Conservation (phyloP, 495 filamentous ascomycete genomes). For the Collariella sp. region DNA sequence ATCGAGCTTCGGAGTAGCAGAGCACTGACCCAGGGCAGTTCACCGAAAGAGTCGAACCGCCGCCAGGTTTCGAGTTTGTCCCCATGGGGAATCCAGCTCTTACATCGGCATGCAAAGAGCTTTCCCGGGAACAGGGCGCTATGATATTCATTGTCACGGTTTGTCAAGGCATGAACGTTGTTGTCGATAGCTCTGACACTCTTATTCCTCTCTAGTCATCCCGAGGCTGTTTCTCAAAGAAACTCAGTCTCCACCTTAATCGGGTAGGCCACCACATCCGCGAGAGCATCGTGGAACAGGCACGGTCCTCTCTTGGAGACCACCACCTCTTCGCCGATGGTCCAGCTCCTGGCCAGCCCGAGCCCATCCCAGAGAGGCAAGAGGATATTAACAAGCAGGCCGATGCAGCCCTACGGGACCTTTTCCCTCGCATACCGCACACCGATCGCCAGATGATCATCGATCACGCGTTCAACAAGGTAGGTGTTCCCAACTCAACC, state of each 20-base stretch:
- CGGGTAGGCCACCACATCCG: conserved; percentile 73
- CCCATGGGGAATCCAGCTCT: conserved; percentile 71
- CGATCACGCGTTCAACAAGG: conserved; percentile 75
- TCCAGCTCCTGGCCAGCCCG: conserved; percentile 27
- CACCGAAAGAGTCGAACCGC: conserved; percentile 42
- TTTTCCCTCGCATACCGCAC: conserved; percentile 80
- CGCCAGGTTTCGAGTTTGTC: conserved; percentile 75
- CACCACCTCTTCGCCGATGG: conserved; percentile 13
- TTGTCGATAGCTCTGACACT: conserved; percentile 1
- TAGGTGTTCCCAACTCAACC: conserved; percentile 27
- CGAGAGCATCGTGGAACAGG: conserved; percentile 42
- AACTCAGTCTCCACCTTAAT: conserved; percentile 48
- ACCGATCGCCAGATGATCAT: conserved; percentile 70
- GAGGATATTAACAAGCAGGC: conserved; percentile 64
- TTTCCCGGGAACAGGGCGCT: conserved; percentile 57
- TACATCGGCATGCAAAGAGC: conserved; percentile 69
- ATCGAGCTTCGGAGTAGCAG: neutral
- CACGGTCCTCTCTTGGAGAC: conserved; percentile 26
- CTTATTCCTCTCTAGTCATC: conserved; percentile 7
- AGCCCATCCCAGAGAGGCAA: conserved; percentile 49
- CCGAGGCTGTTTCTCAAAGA: conserved; percentile 1
- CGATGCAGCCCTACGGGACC: conserved; percentile 62
- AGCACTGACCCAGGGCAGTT: conserved; percentile 32
- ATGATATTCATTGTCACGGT: conserved; percentile 77
- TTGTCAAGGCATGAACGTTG: conserved; percentile 25